Percentiles rank a stretch among this genome's conserved stretches.
phyloP scores from a whole-genome alignment of 1,139 yeast genomes.

The Spencermartinsiella ligniputridi region DNA sequence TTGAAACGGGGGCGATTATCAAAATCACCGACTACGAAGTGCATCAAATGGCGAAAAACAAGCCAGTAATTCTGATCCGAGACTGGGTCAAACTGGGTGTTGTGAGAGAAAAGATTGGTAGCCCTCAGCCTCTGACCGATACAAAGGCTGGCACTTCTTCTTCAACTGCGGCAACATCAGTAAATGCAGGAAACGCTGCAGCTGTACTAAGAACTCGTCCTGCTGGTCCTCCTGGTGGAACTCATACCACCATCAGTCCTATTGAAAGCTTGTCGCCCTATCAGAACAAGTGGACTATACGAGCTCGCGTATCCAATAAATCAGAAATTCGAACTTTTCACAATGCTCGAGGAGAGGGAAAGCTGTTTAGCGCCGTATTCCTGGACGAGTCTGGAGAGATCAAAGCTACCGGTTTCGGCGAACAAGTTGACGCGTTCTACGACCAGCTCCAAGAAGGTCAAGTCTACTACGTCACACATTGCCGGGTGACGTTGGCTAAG shows the following conservation, averaged over 20 bases:
- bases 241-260: slow-evolving; percentile 44
- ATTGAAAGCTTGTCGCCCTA: slow-evolving; percentile 90
- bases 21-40: slow-evolving; percentile 13
- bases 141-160: neutral
- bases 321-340: slow-evolving; percentile 87
- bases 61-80: slow-evolving; percentile 7
- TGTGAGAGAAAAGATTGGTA: slow-evolving; percentile 7
- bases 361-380: slow-evolving; percentile 80
- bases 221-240: neutral
- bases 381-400: slow-evolving; percentile 96
- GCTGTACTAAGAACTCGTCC: neutral
- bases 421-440: slow-evolving; percentile 73
- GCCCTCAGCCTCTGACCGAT: slow-evolving; percentile 5
- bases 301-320: slow-evolving; percentile 85
- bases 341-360: slow-evolving; percentile 83
- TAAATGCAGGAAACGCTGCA: neutral
- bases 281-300: slow-evolving; percentile 85
- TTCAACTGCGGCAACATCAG: slow-evolving; percentile 3
- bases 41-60: slow-evolving; percentile 6
- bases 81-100: slow-evolving; percentile 5
- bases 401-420: slow-evolving; percentile 91
- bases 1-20: slow-evolving; percentile 11
- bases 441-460: slow-evolving; percentile 81
- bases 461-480: slow-evolving; percentile 79
- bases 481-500: slow-evolving; percentile 77